These are phyloP conservation scores for Solanum gandarillasii DNA, from an alignment of 257 asterid species.

Conservation along the genomic window DNA sequence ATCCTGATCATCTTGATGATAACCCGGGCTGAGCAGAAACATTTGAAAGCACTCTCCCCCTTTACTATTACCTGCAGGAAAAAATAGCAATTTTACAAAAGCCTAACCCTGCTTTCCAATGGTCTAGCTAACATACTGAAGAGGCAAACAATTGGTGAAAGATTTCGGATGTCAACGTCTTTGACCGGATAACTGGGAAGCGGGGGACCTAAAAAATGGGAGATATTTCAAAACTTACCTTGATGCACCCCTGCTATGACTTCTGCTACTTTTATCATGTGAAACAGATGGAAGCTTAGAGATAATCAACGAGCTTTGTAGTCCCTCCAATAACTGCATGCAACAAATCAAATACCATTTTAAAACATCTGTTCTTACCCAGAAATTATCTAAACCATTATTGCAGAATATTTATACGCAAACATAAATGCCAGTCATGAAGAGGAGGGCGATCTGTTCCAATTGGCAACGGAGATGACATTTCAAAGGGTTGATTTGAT, in stretches of 20 bases:
- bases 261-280: slow-evolving; percentile 55
- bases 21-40: slow-evolving; percentile 6
- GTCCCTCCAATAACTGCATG: slow-evolving; percentile 83
- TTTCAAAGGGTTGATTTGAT: neutral
- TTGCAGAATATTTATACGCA: neutral
- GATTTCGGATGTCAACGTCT: neutral
- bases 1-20: slow-evolving; percentile 7
- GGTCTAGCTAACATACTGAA: neutral
- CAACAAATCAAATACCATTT: neutral
- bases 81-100: neutral
- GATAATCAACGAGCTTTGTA: slow-evolving; percentile 67
- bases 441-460: neutral
- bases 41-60: slow-evolving; percentile 8
- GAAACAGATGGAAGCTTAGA: slow-evolving; percentile 61
- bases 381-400: neutral
- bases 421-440: neutral
- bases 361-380: neutral
- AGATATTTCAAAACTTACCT: slow-evolving; percentile 22
- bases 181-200: neutral
- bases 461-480: neutral
- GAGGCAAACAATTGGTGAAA: neutral
- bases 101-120: neutral
- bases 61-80: neutral
- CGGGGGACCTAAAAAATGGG: neutral
- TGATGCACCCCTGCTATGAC: slow-evolving; percentile 36